phyloP scores from a whole-genome alignment of 1,284 basidiomycete genomes.

The Erythrobasidium hasegawianum region DNA sequence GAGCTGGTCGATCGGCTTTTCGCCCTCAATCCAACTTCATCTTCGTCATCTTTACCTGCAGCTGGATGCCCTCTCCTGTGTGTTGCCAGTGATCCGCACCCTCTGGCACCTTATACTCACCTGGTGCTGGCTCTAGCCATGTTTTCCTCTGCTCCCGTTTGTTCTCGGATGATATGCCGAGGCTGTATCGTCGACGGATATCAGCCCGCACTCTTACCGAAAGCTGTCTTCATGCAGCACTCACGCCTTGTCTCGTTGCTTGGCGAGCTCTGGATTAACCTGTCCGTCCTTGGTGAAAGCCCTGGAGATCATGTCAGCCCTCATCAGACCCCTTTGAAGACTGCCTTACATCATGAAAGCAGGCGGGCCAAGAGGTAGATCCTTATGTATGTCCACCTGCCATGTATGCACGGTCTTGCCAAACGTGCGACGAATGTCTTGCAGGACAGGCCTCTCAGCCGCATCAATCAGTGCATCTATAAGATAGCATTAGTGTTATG shows the following conservation, averaged over 20 bases:
- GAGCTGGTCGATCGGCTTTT: too few relatives aligned
- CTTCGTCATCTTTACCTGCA: slow-evolving; percentile 18
- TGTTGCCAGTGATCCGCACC: slow-evolving; percentile 16
- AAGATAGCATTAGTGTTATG: too few relatives aligned
- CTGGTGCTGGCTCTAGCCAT: slow-evolving; percentile 24
- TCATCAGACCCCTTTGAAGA: too few relatives aligned
- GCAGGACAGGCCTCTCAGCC: slow-evolving; percentile 35
- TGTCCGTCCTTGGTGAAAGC: slow-evolving; percentile 31
- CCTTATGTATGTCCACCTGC: slow-evolving; percentile 36
- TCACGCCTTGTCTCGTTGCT: slow-evolving; percentile 34
- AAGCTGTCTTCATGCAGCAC: neutral
- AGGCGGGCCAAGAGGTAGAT: slow-evolving; percentile 38
- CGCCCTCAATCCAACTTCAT: slow-evolving; percentile 29
- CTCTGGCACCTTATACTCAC: slow-evolving; percentile 15
- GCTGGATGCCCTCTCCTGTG: slow-evolving; percentile 11
- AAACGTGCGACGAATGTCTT: slow-evolving; percentile 34
- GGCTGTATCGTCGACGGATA: neutral
- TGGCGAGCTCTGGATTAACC: slow-evolving; percentile 26
- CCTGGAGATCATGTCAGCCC: too few relatives aligned
- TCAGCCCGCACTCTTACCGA: neutral
- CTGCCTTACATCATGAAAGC: slow-evolving; percentile 40
- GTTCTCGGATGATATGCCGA: slow-evolving; percentile 19
- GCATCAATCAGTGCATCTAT: slow-evolving; percentile 33
- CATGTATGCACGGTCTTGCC: slow-evolving; percentile 40
- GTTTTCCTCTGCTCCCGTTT: slow-evolving; percentile 20